Conservation (phyloP, 163 green algal species). For the Scenedesmus sp. region DNA sequence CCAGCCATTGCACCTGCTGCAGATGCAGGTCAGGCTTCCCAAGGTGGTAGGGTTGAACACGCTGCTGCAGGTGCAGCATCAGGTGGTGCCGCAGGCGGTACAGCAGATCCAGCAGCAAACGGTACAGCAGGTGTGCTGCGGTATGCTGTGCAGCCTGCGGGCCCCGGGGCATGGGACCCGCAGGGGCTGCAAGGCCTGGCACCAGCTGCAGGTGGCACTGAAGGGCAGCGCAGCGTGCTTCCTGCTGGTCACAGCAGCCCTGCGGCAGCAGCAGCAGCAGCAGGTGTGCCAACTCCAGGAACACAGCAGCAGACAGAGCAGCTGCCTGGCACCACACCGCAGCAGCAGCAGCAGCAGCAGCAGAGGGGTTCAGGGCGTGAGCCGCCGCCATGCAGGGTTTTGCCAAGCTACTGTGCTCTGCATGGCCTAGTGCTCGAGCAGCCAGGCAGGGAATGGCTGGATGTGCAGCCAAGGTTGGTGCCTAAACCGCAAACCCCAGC, state of each 20-base stretch:
- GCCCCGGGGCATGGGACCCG: not conserved
- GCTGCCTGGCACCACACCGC: not conserved
- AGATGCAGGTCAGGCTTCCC: not conserved
- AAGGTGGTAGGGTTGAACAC: not conserved
- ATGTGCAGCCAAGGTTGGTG: conserved; percentile 3
- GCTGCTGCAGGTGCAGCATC: not conserved
- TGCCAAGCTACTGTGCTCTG: conserved; percentile 2
- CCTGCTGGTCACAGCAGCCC: not conserved
- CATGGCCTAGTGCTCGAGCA: not conserved
- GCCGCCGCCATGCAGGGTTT: not conserved
- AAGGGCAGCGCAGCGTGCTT: not conserved
- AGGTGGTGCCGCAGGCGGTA: not conserved
- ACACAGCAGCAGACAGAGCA: not conserved
- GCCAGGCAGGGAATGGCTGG: not conserved
- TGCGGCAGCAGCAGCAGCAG: conserved; percentile 12
- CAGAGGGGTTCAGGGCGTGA: not conserved
- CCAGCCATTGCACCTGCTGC: not conserved
- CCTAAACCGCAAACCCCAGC: not conserved
- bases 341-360: conserved; percentile 22
- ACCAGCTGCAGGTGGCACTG: not conserved
- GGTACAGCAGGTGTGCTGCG: not conserved
- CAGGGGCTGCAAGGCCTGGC: not conserved
- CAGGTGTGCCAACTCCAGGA: not conserved
- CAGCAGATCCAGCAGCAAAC: not conserved
- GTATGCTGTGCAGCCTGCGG: not conserved